Evolutionary conservation across 1,284 basidiomycete genomes (phyloP).

Genomic region (Ustilago trichophora): DNA sequence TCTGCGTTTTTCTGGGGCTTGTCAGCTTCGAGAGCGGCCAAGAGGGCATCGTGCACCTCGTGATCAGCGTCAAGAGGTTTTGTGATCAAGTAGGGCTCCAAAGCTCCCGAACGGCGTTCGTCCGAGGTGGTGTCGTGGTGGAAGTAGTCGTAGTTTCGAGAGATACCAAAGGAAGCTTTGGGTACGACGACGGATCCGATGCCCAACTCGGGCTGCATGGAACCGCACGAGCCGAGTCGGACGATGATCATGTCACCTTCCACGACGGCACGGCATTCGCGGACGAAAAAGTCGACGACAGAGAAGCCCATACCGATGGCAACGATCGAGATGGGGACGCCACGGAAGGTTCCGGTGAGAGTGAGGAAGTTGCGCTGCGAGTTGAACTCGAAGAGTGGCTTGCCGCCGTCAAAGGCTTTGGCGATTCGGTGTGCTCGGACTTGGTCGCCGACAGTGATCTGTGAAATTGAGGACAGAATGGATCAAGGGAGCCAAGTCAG

Average conservation of each 20-base stretch:
- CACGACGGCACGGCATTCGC: slow-evolving; percentile 80
- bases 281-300: slow-evolving; percentile 78
- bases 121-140: slow-evolving; percentile 35
- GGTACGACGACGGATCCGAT: slow-evolving; percentile 80
- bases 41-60: slow-evolving; percentile 69
- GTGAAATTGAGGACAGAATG: neutral
- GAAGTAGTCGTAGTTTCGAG: slow-evolving; percentile 78
- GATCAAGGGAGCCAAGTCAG: neutral
- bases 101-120: slow-evolving; percentile 21
- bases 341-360: slow-evolving; percentile 78
- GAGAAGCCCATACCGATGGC: slow-evolving; percentile 81
- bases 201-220: slow-evolving; percentile 73
- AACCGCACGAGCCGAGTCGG: slow-evolving; percentile 72
- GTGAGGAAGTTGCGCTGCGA: slow-evolving; percentile 83
- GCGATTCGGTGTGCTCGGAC: slow-evolving; percentile 76
- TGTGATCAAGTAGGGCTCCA: slow-evolving; percentile 75
- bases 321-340: slow-evolving; percentile 76
- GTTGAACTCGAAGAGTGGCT: slow-evolving; percentile 71
- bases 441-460: slow-evolving; percentile 77
- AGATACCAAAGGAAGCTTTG: slow-evolving; percentile 74
- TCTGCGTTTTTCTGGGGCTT: slow-evolving; percentile 2
- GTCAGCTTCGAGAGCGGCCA: slow-evolving; percentile 33
- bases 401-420: slow-evolving; percentile 72
- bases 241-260: slow-evolving; percentile 78
- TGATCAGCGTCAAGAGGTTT: slow-evolving; percentile 75